Evolutionary conservation across 805 yeast species (phyloP).

Genomic region (Suhomyces xylopsoci): DNA sequence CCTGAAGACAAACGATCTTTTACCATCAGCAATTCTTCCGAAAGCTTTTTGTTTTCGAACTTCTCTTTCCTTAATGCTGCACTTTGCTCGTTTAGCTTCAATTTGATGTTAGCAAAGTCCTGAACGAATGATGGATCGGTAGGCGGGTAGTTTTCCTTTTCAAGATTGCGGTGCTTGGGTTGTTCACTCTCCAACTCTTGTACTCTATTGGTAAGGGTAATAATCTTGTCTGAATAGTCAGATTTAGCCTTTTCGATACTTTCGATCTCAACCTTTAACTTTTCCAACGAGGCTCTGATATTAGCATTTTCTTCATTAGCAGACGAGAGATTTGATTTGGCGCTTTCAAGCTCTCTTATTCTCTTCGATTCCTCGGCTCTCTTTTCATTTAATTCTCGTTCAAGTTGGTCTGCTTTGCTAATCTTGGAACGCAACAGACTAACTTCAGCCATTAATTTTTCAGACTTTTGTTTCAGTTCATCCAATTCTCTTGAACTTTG

Average conservation of each 20-base stretch:
- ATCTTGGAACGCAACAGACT: slow-evolving; percentile 9
- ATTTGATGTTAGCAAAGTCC: slow-evolving; percentile 48
- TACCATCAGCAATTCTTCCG: slow-evolving; percentile 56
- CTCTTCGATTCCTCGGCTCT: slow-evolving; percentile 3
- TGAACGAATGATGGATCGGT: slow-evolving; percentile 28
- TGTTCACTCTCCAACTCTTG: slow-evolving; percentile 15
- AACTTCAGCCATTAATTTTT: slow-evolving; percentile 13
- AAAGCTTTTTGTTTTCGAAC: slow-evolving; percentile 43
- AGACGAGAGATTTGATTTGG: slow-evolving; percentile 6
- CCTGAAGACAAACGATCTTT: slow-evolving; percentile 67
- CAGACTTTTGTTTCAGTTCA: slow-evolving; percentile 7
- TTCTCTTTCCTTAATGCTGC: slow-evolving; percentile 48
- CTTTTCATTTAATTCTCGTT: slow-evolving; percentile 6
- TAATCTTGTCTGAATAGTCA: slow-evolving; percentile 27
- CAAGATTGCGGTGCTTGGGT: slow-evolving; percentile 18
- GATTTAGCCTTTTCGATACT: slow-evolving; percentile 18
- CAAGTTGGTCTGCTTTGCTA: slow-evolving; percentile 4
- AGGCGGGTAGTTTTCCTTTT: slow-evolving; percentile 40
- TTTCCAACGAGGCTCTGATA: slow-evolving; percentile 8
- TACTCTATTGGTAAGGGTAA: slow-evolving; percentile 21
- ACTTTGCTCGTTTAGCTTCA: slow-evolving; percentile 51
- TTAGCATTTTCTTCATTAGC: slow-evolving; percentile 7
- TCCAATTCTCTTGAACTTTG: slow-evolving; percentile 21
- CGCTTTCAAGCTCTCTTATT: slow-evolving; percentile 11
- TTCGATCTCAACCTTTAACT: slow-evolving; percentile 23